phyloP scores from a whole-genome alignment of 73 alveolate species.

The Paramecium sexaurelia region DNA sequence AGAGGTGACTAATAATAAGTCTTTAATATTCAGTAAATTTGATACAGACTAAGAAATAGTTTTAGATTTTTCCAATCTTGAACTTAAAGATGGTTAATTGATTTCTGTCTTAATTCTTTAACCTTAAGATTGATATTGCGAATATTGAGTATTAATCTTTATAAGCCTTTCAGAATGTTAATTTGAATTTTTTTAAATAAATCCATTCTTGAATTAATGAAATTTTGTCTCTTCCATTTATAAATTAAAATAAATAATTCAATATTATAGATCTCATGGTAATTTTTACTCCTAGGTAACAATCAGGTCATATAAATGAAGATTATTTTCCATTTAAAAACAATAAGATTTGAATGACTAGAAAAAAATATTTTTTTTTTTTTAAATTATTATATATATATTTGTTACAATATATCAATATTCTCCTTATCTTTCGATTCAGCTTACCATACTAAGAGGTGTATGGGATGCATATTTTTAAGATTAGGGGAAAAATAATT shows the following conservation, averaged over 20 bases:
- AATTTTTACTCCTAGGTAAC: not conserved
- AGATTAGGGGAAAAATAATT: not conserved
- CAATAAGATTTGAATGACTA: too few species aligned
- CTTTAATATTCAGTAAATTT: not conserved
- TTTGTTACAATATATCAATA: not conserved
- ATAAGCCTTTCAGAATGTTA: slow-evolving; percentile 3
- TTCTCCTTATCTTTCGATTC: not conserved
- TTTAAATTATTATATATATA: not conserved
- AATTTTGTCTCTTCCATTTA: slow-evolving; percentile 18
- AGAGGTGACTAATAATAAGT: not conserved
- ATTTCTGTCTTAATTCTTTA: not conserved
- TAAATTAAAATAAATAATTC: not conserved
- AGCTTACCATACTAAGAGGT: not conserved
- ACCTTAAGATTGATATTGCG: not conserved
- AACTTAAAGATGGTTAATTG: not conserved
- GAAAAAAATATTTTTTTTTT: not conserved
- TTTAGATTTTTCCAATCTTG: slow-evolving; percentile 10
- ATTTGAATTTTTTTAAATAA: not conserved
- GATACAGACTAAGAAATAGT: slow-evolving; percentile 12
- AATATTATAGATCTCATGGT: not conserved
- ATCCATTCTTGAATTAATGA: not conserved
- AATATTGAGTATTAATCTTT: not conserved
- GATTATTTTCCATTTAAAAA: too few species aligned
- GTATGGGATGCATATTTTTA: not conserved
- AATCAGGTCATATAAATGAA: too few species aligned